Conservation (phyloP, 2,329 filamentous ascomycete species). For the Cylindrodendrum hubeiense region DNA sequence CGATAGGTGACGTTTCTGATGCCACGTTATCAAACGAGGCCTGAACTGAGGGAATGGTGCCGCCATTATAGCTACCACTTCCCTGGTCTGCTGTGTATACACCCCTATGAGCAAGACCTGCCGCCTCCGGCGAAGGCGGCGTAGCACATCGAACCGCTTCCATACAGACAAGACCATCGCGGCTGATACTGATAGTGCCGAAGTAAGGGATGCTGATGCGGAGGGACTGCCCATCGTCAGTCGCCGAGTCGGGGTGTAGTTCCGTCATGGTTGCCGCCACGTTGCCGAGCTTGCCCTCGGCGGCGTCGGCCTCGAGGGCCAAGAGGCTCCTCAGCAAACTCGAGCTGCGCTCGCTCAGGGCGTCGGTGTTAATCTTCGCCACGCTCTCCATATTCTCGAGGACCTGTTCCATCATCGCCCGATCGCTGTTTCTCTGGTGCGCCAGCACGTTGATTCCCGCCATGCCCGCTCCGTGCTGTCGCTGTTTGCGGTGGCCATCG, state of each 20-base stretch:
- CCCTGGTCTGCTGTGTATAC: background rate
- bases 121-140: background rate
- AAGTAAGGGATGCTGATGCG: constrained; percentile 19
- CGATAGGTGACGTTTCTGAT: background rate
- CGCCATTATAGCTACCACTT: background rate
- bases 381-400: constrained; percentile 33
- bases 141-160: background rate
- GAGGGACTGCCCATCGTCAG: constrained; percentile 36
- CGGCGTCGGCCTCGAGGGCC: constrained; percentile 2
- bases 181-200: constrained; percentile 15
- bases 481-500: constrained; percentile 1
- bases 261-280: constrained; percentile 49
- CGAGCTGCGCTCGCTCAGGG: constrained; percentile 2
- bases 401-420: constrained; percentile 19
- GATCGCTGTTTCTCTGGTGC: constrained; percentile 13
- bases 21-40: background rate
- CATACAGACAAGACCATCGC: constrained; percentile 6
- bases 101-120: too few species aligned
- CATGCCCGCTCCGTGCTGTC: background rate
- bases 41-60: background rate
- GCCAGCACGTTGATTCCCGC: background rate
- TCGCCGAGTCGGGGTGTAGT: constrained; percentile 18
- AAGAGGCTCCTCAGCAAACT: background rate
- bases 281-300: background rate
- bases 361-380: constrained; percentile 1